Evolutionary conservation across 164 flowering plant genomes (phyloP).

Genomic region (Dillenia turbinata): DNA sequence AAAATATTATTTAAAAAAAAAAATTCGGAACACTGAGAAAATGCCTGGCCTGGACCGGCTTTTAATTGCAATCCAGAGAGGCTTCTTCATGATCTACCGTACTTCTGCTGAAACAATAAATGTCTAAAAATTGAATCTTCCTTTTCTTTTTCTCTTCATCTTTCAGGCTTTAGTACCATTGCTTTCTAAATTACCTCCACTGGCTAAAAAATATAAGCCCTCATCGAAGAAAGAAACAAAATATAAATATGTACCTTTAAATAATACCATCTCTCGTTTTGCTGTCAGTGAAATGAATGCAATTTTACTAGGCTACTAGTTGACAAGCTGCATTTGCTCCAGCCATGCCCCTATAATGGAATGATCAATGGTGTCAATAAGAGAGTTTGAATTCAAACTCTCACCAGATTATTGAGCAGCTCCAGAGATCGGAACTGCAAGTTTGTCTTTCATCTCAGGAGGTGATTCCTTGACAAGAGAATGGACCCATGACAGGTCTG

Average conservation of each 20-base stretch:
- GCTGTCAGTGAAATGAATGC: conserved; percentile 2
- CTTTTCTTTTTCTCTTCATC: background rate
- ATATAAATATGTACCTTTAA: background rate
- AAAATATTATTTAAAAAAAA: background rate
- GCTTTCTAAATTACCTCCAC: background rate
- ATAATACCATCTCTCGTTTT: background rate
- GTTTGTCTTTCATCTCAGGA: conserved; percentile 22
- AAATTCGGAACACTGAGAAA: conserved; percentile 1
- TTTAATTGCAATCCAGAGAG: conserved; percentile 6
- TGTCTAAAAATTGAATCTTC: conserved; percentile 7
- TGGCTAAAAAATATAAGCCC: background rate
- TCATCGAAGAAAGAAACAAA: background rate
- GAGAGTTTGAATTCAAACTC: conserved; percentile 16
- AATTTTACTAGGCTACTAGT: conserved; percentile 24
- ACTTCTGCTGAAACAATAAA: conserved; percentile 12
- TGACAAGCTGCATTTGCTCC: conserved; percentile 45
- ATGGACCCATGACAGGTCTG: conserved; percentile 39
- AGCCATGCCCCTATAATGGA: conserved; percentile 36
- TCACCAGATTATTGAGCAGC: conserved; percentile 15
- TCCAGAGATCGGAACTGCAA: conserved; percentile 8
- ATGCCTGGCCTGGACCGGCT: conserved; percentile 5
- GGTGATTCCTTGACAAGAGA: conserved; percentile 36
- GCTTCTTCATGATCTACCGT: conserved; percentile 1
- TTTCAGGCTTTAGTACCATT: background rate
- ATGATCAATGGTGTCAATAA: conserved; percentile 24